Conservation (phyloP, 805 yeast species). For the Ogataea pilisensis region DNA sequence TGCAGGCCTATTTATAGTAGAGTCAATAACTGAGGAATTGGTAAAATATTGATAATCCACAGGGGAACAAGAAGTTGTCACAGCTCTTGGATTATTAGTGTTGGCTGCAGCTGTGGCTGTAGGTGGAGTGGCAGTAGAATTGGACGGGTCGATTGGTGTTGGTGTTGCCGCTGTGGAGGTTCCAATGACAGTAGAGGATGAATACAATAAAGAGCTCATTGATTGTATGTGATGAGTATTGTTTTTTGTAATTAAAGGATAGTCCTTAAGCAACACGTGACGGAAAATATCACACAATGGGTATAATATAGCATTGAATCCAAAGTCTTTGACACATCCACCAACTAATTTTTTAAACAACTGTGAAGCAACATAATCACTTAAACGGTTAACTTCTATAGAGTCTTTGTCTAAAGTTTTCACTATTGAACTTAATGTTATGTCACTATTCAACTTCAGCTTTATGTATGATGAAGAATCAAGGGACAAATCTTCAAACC, state of each 20-base stretch:
- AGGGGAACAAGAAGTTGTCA: slow-evolving; percentile 3
- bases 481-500: slow-evolving; percentile 49
- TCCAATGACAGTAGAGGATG: background rate
- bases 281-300: slow-evolving; percentile 68
- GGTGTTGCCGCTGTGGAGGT: background rate
- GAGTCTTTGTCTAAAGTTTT: slow-evolving; percentile 42
- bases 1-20: slow-evolving; percentile 14
- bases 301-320: slow-evolving; percentile 64
- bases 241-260: slow-evolving; percentile 54
- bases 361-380: slow-evolving; percentile 49
- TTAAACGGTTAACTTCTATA: slow-evolving; percentile 33
- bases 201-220: slow-evolving; percentile 4
- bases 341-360: slow-evolving; percentile 60
- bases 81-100: background rate
- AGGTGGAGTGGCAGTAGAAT: background rate
- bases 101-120: background rate
- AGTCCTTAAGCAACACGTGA: slow-evolving; percentile 54
- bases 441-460: slow-evolving; percentile 34
- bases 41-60: slow-evolving; percentile 7
- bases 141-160: background rate
- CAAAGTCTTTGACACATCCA: slow-evolving; percentile 72
- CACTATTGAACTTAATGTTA: slow-evolving; percentile 41
- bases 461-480: slow-evolving; percentile 50
- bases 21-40: slow-evolving; percentile 14
- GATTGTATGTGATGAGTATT: slow-evolving; percentile 1